Base-by-base conservation (phyloP, 2,329 filamentous ascomycete genomes). In the Aspergillus glaucus region DNA sequence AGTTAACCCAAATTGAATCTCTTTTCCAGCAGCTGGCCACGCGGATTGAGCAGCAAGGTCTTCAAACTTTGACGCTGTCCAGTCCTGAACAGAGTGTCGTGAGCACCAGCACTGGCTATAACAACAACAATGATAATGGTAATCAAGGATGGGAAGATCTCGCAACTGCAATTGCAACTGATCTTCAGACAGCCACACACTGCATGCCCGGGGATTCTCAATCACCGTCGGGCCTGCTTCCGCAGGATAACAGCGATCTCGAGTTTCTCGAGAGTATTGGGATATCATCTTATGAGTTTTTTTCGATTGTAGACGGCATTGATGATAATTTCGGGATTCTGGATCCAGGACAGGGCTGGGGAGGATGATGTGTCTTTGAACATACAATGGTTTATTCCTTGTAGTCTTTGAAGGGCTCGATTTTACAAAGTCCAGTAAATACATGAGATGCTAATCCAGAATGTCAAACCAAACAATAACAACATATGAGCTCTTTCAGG, bases 261-360 rank as follows among this genome's bases (percentile, higher is more conserved):
- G 62, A 65, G 17, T 62, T 67, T 37, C 55, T 70, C 7, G 63
- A 66, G 30, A 62, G 57, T 34, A 59, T 70, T 45, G 67, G 67
- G 0, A 68, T 70, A 22, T 70, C 67, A 0, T 69, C 66, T 0
- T 59, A 66, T 28, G 66, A 69, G 6, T 69, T 70, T 34, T 47
- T 70, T 4, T 62, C 62, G 1, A 67, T 70, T n/a, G 62, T 68
- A 15, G 56, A 70, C 40, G 65, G 69, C 42, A 66, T 70, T 34
- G 56, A 17, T 8, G 50, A 50, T 6, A 26, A 21, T 30, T 19
- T 34, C 30, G n/a, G 36, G 19, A 12, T 45, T 48, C 12, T 50
- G 32, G 49, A 40, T 45, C 4, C 44, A 24, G 32, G 32, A 7
- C 22, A 37, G 30, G 2, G 15, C 8, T 39, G 36, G 26, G 26